A percentile compares a stretch with the other conserved stretches of the same genome.
Evolutionary conservation across 768 basidiomycete genomes (phyloP).

Genomic region (Termitomyces heimii): DNA sequence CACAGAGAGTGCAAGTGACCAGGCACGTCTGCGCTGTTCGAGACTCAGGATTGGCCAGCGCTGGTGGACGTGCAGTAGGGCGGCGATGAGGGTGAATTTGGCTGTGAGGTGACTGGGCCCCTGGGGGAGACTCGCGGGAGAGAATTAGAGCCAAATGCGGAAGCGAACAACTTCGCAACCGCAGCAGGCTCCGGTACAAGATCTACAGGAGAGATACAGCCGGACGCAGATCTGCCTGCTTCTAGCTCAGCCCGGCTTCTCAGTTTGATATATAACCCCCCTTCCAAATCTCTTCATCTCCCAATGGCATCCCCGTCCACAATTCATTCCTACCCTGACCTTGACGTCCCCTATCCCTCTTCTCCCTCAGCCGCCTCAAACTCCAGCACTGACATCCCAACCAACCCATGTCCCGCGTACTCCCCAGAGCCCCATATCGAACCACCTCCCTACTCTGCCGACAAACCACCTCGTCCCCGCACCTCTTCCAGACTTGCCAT

Average conservation of each 20-base stretch:
- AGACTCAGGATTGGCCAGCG: neutral
- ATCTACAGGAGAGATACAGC: constrained; percentile 10
- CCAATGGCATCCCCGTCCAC: constrained; percentile 6
- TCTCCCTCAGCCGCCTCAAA: constrained; percentile 7
- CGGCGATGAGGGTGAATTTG: too few relatives aligned
- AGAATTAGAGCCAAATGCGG: neutral
- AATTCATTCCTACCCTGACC: constrained; percentile 2
- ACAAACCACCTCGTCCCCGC: neutral
- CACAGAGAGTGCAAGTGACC: neutral
- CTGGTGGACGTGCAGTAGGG: neutral
- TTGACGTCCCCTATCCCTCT: constrained; percentile 6
- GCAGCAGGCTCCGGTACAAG: constrained; percentile 2
- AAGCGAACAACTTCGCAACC: constrained; percentile 4
- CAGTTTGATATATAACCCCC: constrained; percentile 3
- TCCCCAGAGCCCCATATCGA: neutral
- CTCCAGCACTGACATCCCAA: constrained; percentile 1
- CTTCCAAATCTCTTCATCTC: neutral
- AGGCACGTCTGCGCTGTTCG: neutral
- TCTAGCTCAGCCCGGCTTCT: neutral
- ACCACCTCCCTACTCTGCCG: constrained; percentile 1
- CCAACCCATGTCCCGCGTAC: constrained; percentile 6
- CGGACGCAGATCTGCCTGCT: neutral
- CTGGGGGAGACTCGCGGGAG: neutral
- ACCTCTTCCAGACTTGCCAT: constrained; percentile 21
- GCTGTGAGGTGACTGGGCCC: too few relatives aligned